Base-by-base conservation (phyloP, 108 stramenopile genomes). In the Stephanodiscus minutulus region DNA sequence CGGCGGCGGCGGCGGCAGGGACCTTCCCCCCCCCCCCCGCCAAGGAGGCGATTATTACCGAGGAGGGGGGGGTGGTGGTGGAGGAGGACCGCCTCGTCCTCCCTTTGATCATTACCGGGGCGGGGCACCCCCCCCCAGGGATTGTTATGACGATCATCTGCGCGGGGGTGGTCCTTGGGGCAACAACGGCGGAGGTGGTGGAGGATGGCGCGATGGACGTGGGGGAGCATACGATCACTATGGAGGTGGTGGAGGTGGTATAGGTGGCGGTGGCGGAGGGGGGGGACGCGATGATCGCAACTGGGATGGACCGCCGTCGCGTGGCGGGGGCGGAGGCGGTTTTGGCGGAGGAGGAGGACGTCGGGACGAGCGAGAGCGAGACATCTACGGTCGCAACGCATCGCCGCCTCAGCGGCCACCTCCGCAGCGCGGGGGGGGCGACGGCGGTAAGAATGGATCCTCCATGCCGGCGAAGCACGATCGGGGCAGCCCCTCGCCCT, bases 281-380 rank as follows among this genome's bases (percentile, higher is more conserved):
- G 29, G 57, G 3, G 28, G 28, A 17, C 29, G 29, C 17, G 57
- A 7, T 36, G 57, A 60, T 29, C 27, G 25, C 2, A 44, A 44
- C 22, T 35, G 35, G 36, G 29, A 27, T 18, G 68, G 67, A 49
- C 44, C 35, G 28, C 21, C 33, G 2, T 5, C 52, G 17, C 48
- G 55, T 53, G 59, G 68, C 56, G 68, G 66, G 20, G 67, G 66
- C 66, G 59, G 55, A 25, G 59, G 68, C 56, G 68, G 66, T 20
- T 55, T 54, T 55, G 59, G 56, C 56, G 58, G 43, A 44, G 43
- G 43, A 44, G 43, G 43, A 17, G 13, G 43, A 15, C 41, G 63
- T 0, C 22, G 41, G 24, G 44, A 52, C 28, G 63, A 64, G 24
- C 48, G 63, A 47, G 63, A 64, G 17, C 48, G 63, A 64, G 63